Evolutionary conservation across 1,284 basidiomycete species (phyloP).

Genomic region (Apiotrichum sp.): DNA sequence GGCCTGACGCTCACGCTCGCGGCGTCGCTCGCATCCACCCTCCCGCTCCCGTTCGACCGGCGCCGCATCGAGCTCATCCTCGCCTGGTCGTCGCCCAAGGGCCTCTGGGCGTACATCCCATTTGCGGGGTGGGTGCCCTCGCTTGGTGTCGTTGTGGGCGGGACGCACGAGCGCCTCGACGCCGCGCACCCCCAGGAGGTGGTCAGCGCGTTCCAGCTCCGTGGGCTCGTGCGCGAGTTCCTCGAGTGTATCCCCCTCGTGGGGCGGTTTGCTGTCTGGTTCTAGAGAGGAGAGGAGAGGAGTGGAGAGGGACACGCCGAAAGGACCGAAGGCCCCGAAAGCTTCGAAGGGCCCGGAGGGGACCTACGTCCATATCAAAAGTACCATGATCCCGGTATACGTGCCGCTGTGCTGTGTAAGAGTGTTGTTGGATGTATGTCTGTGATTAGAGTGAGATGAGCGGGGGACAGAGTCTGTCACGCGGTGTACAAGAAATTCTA

Average conservation of each 20-base stretch:
- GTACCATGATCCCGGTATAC: too few relatives aligned
- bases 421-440: too few relatives aligned
- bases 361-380: too few relatives aligned
- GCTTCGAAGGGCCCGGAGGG: too few relatives aligned
- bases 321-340: too few relatives aligned
- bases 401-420: too few relatives aligned
- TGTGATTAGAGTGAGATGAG: too few relatives aligned
- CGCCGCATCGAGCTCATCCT: constrained; percentile 23
- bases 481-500: too few relatives aligned
- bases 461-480: too few relatives aligned
- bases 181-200: not conserved
- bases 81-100: constrained; percentile 10
- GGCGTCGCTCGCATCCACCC: constrained; percentile 15
- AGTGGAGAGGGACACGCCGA: too few relatives aligned
- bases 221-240: constrained; percentile 7
- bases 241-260: constrained; percentile 16
- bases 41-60: constrained; percentile 13
- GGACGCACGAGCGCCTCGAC: not conserved
- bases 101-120: constrained; percentile 11
- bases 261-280: constrained; percentile 8
- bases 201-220: not conserved
- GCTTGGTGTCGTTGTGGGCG: constrained; percentile 9
- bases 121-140: constrained; percentile 8
- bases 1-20: constrained; percentile 11
- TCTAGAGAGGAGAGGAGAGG: not conserved